Evolutionary conservation across 768 basidiomycete genomes (phyloP).

Genomic region (Gelatoporia subvermispora): DNA sequence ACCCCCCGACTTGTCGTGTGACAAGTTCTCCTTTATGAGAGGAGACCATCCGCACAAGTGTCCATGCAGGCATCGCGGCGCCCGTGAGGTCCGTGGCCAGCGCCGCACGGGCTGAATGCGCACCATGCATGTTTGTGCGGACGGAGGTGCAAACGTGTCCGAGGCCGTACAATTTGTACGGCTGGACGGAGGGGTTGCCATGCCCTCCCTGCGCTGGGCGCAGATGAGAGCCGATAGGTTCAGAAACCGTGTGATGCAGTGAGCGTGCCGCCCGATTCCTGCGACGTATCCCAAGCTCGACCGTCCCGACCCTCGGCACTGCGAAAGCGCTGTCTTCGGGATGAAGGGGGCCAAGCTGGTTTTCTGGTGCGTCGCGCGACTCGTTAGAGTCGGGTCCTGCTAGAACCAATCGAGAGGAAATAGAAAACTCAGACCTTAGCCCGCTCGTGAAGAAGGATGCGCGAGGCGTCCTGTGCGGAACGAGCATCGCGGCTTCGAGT

Average conservation of each 20-base stretch:
- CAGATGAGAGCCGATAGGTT: background rate
- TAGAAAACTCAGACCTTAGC: constrained; percentile 13
- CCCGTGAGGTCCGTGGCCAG: background rate
- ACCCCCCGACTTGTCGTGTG: too few species aligned
- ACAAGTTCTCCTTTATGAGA: too few species aligned
- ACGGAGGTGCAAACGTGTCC: background rate
- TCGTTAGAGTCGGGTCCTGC: constrained; percentile 1
- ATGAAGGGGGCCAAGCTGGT: background rate
- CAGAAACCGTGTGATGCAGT: background rate
- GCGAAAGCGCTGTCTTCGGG: background rate
- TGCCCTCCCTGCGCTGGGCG: background rate
- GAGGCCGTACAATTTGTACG: background rate
- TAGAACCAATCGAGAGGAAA: constrained; percentile 5
- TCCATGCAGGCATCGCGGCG: too few species aligned
- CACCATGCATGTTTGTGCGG: background rate
- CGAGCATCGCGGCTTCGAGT: constrained; percentile 40
- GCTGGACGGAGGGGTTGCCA: background rate
- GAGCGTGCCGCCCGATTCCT: constrained; percentile 1
- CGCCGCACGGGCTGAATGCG: background rate
- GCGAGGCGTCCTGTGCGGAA: constrained; percentile 10
- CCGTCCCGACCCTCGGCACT: background rate
- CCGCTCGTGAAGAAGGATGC: constrained; percentile 7
- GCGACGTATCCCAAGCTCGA: constrained; percentile 6
- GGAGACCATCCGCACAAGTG: too few species aligned
- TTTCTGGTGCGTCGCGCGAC: constrained; percentile 8